Conservation (phyloP, 176 grass and related monocot genomes). For the Zoysia japonica region DNA sequence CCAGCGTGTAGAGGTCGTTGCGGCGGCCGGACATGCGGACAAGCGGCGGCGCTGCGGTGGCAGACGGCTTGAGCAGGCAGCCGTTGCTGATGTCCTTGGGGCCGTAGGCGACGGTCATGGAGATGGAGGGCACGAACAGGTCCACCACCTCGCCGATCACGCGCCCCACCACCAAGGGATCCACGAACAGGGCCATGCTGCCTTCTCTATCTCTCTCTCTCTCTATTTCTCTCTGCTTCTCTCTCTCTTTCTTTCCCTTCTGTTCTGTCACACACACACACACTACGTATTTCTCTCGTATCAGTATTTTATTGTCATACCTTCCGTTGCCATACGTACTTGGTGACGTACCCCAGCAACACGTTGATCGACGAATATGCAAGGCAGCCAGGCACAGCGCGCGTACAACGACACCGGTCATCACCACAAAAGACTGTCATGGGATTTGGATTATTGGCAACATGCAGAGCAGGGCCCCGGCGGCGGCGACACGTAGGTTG, state of each 20-base stretch:
- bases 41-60: constrained; percentile 49
- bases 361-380: no score
- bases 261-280: no score
- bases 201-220: no score
- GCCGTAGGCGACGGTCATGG: constrained; percentile 63
- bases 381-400: no score
- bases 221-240: no score
- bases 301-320: no score
- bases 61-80: constrained; percentile 71
- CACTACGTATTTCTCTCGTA: no score
- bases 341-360: no score
- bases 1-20: constrained; percentile 70
- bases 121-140: constrained; percentile 68
- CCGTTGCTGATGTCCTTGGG: constrained; percentile 79
- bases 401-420: neutral
- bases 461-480: neutral
- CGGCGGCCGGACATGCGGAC: constrained; percentile 59
- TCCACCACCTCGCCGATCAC: constrained; percentile 93
- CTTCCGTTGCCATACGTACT: no score
- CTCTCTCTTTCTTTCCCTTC: no score
- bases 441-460: constrained; percentile 39
- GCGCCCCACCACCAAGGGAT: constrained; percentile 78
- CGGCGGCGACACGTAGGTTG: constrained; percentile 18
- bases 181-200: constrained; percentile 59
- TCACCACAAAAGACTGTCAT: neutral